phyloP scores from a whole-genome alignment of 2,329 filamentous ascomycete species.

The Bertia moriformis region DNA sequence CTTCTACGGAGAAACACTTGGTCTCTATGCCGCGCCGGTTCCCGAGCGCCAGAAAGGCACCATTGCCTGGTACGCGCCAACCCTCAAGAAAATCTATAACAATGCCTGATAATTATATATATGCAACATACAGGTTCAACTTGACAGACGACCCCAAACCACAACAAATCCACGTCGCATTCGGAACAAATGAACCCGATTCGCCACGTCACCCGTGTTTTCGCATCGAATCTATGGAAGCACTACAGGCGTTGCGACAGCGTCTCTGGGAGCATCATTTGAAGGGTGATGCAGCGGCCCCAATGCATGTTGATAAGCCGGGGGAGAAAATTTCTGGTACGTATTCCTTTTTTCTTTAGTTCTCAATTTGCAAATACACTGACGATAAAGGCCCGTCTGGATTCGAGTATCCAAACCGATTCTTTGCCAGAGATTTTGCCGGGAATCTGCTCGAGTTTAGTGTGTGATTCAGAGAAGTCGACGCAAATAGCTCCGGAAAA shows the following conservation, averaged over 20 bases:
- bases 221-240: constrained; percentile 27
- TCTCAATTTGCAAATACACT: constrained; percentile 2
- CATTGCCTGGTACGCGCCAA: constrained; percentile 35
- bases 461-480: too few relatives aligned
- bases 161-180: constrained; percentile 41
- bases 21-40: constrained; percentile 33
- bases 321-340: constrained; percentile 27
- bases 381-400: constrained; percentile 27
- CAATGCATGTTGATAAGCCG: constrained; percentile 36
- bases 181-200: constrained; percentile 23
- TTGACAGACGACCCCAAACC: constrained; percentile 28
- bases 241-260: constrained; percentile 28
- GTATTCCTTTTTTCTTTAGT: constrained; percentile 4
- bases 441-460: constrained; percentile 38
- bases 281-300: constrained; percentile 30
- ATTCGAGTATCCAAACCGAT: constrained; percentile 42
- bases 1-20: constrained; percentile 42
- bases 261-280: constrained; percentile 35
- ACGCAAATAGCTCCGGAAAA: too few relatives aligned
- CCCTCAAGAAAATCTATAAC: background rate
- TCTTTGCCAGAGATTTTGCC: constrained; percentile 45
- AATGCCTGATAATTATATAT: background rate
- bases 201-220: constrained; percentile 45
- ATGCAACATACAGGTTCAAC: constrained; percentile 27
- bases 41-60: constrained; percentile 32